Conservation (phyloP, 768 basidiomycete species). For the Pulveroboletus sp. region DNA sequence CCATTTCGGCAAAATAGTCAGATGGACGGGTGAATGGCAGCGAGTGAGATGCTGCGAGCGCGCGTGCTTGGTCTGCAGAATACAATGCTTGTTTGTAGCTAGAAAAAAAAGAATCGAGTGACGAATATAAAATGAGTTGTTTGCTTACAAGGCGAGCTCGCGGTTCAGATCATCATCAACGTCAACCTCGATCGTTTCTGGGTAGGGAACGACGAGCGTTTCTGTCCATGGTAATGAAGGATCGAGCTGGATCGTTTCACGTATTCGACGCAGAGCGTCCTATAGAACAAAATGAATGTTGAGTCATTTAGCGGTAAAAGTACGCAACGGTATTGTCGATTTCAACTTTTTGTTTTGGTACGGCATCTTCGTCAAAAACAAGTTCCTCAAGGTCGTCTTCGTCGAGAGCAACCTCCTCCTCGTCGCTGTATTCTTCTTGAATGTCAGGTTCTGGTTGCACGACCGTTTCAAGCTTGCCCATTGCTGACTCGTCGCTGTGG, state of each 20-base stretch:
- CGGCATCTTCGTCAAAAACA: constrained; percentile 71
- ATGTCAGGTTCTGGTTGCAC: constrained; percentile 9
- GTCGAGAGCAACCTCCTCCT: constrained; percentile 60
- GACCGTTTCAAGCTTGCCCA: constrained; percentile 12
- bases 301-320: not conserved
- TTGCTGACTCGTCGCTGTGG: constrained; percentile 3
- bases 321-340: constrained; percentile 73
- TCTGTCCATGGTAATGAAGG: constrained; percentile 81
- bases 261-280: constrained; percentile 79
- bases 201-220: constrained; percentile 70
- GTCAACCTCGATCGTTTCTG: constrained; percentile 70
- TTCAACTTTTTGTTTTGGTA: constrained; percentile 68
- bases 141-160: constrained; percentile 88
- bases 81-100: constrained; percentile 97
- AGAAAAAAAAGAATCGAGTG: constrained; percentile 2
- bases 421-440: constrained; percentile 28
- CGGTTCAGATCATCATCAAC: constrained; percentile 89
- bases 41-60: constrained; percentile 73
- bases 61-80: constrained; percentile 69
- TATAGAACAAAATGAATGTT: constrained; percentile 24
- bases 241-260: constrained; percentile 73
- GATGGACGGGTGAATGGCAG: constrained; percentile 87
- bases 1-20: constrained; percentile 99
- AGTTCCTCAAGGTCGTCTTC: constrained; percentile 70
- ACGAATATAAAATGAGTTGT: not conserved